Evolutionary conservation across 2,329 filamentous ascomycete genomes (phyloP), one percentile per base, ranked within the genome.

Genomic region (Colletotrichum kahawae): DNA sequence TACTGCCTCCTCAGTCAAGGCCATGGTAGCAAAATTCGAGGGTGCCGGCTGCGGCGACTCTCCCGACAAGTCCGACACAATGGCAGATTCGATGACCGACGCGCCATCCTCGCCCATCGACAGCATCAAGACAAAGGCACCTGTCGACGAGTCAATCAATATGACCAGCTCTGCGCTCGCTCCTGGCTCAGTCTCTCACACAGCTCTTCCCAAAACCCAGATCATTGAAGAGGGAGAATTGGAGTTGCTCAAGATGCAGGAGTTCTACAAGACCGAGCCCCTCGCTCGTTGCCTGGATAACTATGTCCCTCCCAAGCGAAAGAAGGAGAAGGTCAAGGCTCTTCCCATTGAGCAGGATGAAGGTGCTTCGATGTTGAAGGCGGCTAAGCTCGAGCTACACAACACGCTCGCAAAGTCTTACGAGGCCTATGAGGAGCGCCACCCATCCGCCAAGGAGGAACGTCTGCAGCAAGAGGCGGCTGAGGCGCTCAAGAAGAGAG

Each of bases 11-110:
- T 76, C 74, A 3, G 74, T 76, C 24, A 76, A 76, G 33, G 74
- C 74, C n/a, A 76, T 76, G 51, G 74, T 76, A 48, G 74, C 74
- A 8, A 69, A 63, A 16, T 57, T 76, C 10, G 74, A 76, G 71
- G 60, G 64, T 36, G 48, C 12, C 8, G 59, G 48, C 51, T 48
- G 14, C 10, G 59, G 31, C 18, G 27, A 54, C 16, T 62, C 31
- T 2, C 68, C 38, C 3, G 68, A 71, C 18, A 66, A 60, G 24
- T 12, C 38, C 5, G 56, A 36, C 21, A 67, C 16, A 4, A 67
- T 67, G 72, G 31, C 62, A 12, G 24, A 60, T n/a, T 21, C 43
- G 56, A 36, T 13, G 29, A 66, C 38, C 36, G n/a, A 54, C 21
- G 67, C 18, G 14, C 29, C 60, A 5, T 56, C 31, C 38, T 72